Evolutionary conservation across 495 filamentous ascomycete genomes (phyloP).

Genomic region (Hamigera avellanea): DNA sequence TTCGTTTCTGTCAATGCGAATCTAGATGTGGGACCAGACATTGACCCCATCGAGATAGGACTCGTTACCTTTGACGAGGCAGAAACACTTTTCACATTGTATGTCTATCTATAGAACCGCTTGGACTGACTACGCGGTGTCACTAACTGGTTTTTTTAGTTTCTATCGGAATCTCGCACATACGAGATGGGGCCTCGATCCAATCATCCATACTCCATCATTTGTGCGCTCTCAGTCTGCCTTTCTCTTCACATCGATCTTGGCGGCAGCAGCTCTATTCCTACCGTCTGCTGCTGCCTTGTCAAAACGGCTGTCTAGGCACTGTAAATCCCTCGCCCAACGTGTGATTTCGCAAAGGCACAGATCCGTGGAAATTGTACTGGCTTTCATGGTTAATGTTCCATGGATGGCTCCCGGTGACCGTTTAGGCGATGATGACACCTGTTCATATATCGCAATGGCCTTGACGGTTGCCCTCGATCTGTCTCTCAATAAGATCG

Average conservation of each 20-base stretch:
- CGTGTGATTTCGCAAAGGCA: slow-evolving; percentile 45
- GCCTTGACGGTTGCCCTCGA: slow-evolving; percentile 59
- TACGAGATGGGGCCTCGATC: slow-evolving; percentile 64
- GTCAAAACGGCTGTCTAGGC: slow-evolving; percentile 49
- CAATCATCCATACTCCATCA: slow-evolving; percentile 45
- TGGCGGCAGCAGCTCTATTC: slow-evolving; percentile 53
- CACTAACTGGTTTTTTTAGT: slow-evolving; percentile 17
- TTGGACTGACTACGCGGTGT: slow-evolving; percentile 2
- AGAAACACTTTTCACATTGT: slow-evolving; percentile 53
- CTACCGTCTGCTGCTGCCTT: slow-evolving; percentile 48
- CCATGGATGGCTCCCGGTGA: slow-evolving; percentile 64
- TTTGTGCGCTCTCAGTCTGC: slow-evolving; percentile 57
- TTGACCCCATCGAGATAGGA: slow-evolving; percentile 58
- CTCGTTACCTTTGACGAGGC: slow-evolving; percentile 51
- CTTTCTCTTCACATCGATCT: slow-evolving; percentile 60
- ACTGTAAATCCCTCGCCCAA: slow-evolving; percentile 51
- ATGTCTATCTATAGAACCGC: slow-evolving; percentile 11
- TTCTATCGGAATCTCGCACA: slow-evolving; percentile 62
- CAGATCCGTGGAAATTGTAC: slow-evolving; percentile 58
- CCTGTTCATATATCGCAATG: slow-evolving; percentile 58
- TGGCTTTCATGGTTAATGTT: slow-evolving; percentile 68
- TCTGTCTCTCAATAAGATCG: slow-evolving; percentile 55
- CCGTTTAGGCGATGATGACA: slow-evolving; percentile 58
- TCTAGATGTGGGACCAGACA: slow-evolving; percentile 45
- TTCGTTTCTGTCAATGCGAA: slow-evolving; percentile 50